Base-by-base conservation (phyloP, 2,329 filamentous ascomycete genomes). In the Cercospora citrullina region DNA sequence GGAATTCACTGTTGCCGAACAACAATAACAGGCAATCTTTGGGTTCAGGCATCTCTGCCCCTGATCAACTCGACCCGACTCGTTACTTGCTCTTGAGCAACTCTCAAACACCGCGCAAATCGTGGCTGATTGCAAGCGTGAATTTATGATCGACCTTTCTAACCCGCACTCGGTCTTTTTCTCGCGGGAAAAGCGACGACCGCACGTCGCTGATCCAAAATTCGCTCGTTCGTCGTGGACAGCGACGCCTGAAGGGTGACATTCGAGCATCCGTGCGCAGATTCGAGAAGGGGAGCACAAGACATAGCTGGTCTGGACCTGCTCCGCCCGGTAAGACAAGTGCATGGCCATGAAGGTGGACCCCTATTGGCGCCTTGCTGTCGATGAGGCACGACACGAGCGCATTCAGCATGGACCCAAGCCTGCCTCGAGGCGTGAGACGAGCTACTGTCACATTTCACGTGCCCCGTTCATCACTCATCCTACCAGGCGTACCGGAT, bases 401-500 rank as follows among this genome's bases (percentile, higher is more conserved):
- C 53, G 53, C 3, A 18, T 16, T 5, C 53, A 12, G 16, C 53
- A 9, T 1, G 1, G 5, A 10, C 16, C 2, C 3, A 18, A 58
- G 53, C 53, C 53, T 33, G 10, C 16, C 7, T 1, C 53, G 26
- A 7, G 9, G 5, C 21, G 26, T 8, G 3, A 4, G 6, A 58
- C 21, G 1, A 18, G 12, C 8, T 10, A 58, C 16, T 18, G 30
- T 18, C 53, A 21, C 53, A 58, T 30, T 6, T 12, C 21, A 4
- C 53, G 26, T 3, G 12, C n/a, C 42, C 45, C 23, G 8, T 62
- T 62, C 10, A 60, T 61, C 57, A 60, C 73, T 36, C 65, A 65
- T 36, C 70, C 68, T 45, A 65, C 71, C n/a, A 59, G 26, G 6
- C 42, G 18, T 36, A 58, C 23, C 14, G 30, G 28, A 3, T 51